A percentile compares a stretch with the other conserved stretches of the same genome.
phyloP scores from a whole-genome alignment of 208 protist genomes.

The Trypanosoma melophagium region DNA sequence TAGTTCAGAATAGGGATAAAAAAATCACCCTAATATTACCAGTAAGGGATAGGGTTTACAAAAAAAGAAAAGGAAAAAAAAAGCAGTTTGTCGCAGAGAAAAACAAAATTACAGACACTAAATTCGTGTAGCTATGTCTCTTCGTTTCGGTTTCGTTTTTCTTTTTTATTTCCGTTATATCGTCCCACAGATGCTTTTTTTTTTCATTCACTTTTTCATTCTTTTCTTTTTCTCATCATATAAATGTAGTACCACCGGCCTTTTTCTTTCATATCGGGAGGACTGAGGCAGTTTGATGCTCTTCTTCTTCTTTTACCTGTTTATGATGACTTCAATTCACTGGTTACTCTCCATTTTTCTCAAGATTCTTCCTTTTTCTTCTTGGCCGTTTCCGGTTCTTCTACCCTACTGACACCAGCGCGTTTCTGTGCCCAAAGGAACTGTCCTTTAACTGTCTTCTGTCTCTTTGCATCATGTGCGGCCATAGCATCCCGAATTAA shows the following conservation, averaged over 20 bases:
- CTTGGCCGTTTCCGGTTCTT: neutral
- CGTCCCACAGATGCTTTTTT: no score
- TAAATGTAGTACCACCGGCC: neutral
- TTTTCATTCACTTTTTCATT: neutral
- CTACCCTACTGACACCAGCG: slow-evolving; percentile 44
- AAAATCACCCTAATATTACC: no score
- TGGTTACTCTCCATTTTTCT: neutral
- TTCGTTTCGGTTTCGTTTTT: no score
- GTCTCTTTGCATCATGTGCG: slow-evolving; percentile 60
- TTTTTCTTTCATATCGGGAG: neutral
- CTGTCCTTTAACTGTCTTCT: slow-evolving; percentile 54
- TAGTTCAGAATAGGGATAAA: neutral
- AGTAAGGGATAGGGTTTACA: no score
- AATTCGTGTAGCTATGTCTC: no score
- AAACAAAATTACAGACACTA: no score
- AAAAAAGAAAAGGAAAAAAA: no score
- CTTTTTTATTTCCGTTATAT: no score
- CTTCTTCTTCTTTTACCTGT: neutral
- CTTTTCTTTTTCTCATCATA: neutral
- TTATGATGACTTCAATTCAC: neutral
- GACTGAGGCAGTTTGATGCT: neutral
- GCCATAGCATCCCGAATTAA: slow-evolving; percentile 66
- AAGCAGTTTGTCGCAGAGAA: no score
- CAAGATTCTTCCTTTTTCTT: slow-evolving; percentile 1
- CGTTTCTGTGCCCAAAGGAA: slow-evolving; percentile 89